These are phyloP conservation scores for Cutaneotrichosporon sp. DNA, from an alignment of 1,284 basidiomycete genomes.

Conservation along the genomic window DNA sequence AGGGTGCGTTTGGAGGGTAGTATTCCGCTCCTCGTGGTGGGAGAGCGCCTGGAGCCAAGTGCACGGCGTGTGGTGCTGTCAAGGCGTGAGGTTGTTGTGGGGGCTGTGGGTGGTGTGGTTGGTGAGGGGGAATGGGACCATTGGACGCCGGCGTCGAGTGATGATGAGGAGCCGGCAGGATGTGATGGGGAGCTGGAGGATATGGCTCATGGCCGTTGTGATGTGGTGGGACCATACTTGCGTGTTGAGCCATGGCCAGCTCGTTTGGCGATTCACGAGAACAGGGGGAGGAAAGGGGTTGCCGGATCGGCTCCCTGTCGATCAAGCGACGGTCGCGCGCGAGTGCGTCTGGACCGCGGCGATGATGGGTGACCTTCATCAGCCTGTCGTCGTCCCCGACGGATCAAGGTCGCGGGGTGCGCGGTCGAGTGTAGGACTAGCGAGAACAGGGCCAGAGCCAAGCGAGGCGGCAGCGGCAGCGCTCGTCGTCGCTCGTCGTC, in stretches of 20 bases:
- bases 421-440: background rate
- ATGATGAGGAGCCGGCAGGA: background rate
- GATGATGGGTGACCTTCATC: background rate
- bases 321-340: background rate
- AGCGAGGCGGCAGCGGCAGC: constrained; percentile 4
- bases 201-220: constrained; percentile 9
- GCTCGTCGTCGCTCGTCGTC: constrained; percentile 8
- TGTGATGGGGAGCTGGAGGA: constrained; percentile 6
- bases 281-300: background rate
- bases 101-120: background rate
- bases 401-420: background rate
- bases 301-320: background rate
- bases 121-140: background rate
- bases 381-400: background rate
- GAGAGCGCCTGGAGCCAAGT: background rate
- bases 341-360: background rate
- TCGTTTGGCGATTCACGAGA: background rate
- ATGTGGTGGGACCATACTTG: background rate
- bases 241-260: constrained; percentile 7
- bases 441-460: background rate
- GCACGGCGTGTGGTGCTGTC: background rate
- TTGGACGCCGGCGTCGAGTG: background rate
- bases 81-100: background rate
- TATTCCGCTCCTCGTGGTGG: background rate
- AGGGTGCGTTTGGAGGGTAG: background rate